Base-by-base conservation (phyloP, 352 stramenopile species). In the Pythium graminicola region DNA sequence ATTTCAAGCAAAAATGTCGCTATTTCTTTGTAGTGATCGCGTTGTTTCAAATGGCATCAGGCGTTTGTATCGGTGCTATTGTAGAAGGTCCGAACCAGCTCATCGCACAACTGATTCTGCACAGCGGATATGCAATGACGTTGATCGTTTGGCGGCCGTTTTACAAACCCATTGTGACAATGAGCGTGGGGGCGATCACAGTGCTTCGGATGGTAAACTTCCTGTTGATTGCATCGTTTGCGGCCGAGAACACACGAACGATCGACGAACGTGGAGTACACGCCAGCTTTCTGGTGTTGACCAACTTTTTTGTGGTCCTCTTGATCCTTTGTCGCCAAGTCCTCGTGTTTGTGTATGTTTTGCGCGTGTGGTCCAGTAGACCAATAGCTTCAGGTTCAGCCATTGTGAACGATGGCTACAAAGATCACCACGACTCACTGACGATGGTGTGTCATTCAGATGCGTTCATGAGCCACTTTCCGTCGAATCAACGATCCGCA, bases 11-110 rank as follows among this genome's bases (percentile, higher is more conserved):
- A 46, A 32, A 54, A 14, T 70, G 74, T 35, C 77, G 81, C 1
- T 83, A 81, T 45, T 89, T 86, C 43, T 86, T 87, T 46, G 62
- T 81, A 4, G 65, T 74, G 17, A 57, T 70, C 6, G 62, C 69
- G 33, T 39, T 73, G 9, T 77, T 81, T 44, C 70, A 89, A 38
- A 63, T 67, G 11, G 43, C 81, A 20, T 68, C 69, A 13, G 81
- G 77, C 33, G 50, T 78, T 10, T 13, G 86, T 19, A 72, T 80
- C 20, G 81, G 77, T 11, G 57, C 62, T 14, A 62, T 86, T 16
- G 64, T 67, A 23, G 60, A 70, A 32, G 57, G 67, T 1, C 66
- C 75, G 11, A 64, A 64, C 10, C 78, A 89, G 47, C 60, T 88
- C 6, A 67, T 86, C 10, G 50, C 65, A 31, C 45, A 85, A 23